Evolutionary conservation across 2,329 filamentous ascomycete genomes (phyloP).

Genomic region (Talaromyces sp.): DNA sequence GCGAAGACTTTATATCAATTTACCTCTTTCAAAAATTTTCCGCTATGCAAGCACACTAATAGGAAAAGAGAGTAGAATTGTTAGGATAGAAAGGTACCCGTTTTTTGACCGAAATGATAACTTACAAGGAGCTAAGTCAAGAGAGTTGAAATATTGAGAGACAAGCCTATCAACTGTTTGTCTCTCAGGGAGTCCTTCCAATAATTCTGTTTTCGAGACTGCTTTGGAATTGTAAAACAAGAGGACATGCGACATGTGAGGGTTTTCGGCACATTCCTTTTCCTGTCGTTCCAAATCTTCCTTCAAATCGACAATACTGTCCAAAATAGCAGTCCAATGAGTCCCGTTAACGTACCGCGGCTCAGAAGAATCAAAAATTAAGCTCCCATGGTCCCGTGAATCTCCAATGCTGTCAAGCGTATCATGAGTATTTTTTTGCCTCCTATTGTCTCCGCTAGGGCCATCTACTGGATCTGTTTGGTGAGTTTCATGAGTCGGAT

Average conservation of each 20-base stretch:
- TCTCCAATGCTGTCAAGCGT: not conserved
- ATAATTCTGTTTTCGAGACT: not conserved
- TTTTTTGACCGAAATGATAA: not conserved
- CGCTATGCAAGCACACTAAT: not conserved
- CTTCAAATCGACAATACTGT: not conserved
- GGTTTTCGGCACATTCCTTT: not conserved
- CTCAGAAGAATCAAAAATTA: not conserved
- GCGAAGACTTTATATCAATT: not conserved
- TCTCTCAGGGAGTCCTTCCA: not conserved
- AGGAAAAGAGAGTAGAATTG: not conserved
- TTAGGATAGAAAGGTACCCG: not conserved
- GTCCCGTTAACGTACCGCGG: not conserved
- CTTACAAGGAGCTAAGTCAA: constrained; percentile 4
- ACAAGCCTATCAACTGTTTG: not conserved
- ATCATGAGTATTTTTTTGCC: not conserved
- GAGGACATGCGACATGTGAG: not conserved
- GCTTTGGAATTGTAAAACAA: not conserved
- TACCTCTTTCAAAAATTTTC: not conserved
- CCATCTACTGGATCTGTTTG: not conserved
- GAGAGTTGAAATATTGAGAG: not conserved
- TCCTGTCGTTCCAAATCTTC: not conserved
- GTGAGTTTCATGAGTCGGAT: not conserved
- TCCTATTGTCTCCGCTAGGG: not conserved
- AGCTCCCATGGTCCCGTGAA: not conserved
- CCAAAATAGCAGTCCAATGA: not conserved